Conservation (phyloP, 805 yeast species). For the Scheffersomyces ergatensis region DNA sequence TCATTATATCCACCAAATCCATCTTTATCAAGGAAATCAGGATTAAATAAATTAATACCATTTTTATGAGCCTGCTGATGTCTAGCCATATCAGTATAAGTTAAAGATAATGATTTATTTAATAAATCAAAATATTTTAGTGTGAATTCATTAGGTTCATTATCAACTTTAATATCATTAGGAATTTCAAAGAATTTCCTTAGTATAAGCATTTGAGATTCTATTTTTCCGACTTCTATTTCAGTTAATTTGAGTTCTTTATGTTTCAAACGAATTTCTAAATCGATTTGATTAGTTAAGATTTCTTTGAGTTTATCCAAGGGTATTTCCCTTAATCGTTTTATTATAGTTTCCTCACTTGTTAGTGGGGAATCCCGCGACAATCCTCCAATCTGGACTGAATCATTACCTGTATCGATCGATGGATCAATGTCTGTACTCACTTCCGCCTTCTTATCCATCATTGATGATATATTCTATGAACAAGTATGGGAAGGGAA, state of each 20-base stretch:
- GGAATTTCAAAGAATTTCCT: constrained; percentile 45
- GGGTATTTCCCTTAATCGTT: constrained; percentile 17
- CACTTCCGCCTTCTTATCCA: too few species aligned
- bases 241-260: constrained; percentile 50
- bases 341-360: constrained; percentile 6
- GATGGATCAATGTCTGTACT: too few species aligned
- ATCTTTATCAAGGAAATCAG: not conserved
- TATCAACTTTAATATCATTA: constrained; percentile 33
- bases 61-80: not conserved
- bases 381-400: too few species aligned
- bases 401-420: too few species aligned
- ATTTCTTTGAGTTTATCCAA: constrained; percentile 27
- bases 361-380: not conserved
- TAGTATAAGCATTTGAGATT: constrained; percentile 54
- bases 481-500: too few species aligned
- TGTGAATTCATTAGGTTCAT: constrained; percentile 46
- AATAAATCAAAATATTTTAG: constrained; percentile 38
- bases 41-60: not conserved
- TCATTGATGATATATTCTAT: too few species aligned
- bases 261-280: constrained; percentile 60
- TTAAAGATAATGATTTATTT: constrained; percentile 30
- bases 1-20: not conserved
- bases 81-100: constrained; percentile 14
- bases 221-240: constrained; percentile 55
- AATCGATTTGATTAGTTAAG: constrained; percentile 48